Evolutionary conservation across 2,329 filamentous ascomycete species (phyloP).

Genomic region (Lachnellula hyalina): DNA sequence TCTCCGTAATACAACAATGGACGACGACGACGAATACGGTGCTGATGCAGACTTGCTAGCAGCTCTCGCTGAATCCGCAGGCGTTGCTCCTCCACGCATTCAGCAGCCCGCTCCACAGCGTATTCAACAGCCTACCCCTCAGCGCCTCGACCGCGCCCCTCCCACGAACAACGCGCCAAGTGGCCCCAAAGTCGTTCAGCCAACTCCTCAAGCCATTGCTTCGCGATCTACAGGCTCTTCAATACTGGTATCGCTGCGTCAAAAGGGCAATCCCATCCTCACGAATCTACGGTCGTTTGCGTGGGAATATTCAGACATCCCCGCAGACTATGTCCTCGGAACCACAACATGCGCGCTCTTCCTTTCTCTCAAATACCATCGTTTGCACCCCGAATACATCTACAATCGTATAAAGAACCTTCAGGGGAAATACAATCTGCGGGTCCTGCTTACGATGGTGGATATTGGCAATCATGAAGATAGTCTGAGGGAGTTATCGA

Average conservation of each 20-base stretch:
- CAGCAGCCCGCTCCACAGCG: conserved; percentile 35
- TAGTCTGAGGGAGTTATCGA: conserved; percentile 79
- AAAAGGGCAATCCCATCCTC: conserved; percentile 92
- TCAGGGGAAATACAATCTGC: conserved; percentile 79
- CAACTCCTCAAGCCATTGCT: conserved; percentile 79
- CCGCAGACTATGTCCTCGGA: conserved; percentile 86
- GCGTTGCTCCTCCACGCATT: conserved; percentile 17
- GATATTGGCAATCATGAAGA: conserved; percentile 96
- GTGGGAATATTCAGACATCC: conserved; percentile 98
- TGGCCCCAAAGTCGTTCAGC: conserved; percentile 66
- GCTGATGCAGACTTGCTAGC: conserved; percentile 52
- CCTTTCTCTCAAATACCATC: conserved; percentile 92
- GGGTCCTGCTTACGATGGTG: conserved; percentile 83
- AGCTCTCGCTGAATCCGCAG: conserved; percentile 46
- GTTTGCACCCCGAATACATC: conserved; percentile 94
- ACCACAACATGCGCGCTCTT: conserved; percentile 87
- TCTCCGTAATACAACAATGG: conserved; percentile 18
- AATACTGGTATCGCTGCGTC: conserved; percentile 84
- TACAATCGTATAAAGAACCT: conserved; percentile 86
- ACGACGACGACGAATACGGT: conserved; percentile 51
- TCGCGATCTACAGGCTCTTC: conserved; percentile 60
- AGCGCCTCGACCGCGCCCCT: conserved; percentile 50
- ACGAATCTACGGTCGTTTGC: conserved; percentile 74
- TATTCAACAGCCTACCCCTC: conserved; percentile 46
- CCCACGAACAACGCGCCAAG: conserved; percentile 27